Evolutionary conservation across 192 early-diverging fungal species (phyloP), one percentile per base, ranked within the genome.

Genomic region (Paraglomus brasilianum): DNA sequence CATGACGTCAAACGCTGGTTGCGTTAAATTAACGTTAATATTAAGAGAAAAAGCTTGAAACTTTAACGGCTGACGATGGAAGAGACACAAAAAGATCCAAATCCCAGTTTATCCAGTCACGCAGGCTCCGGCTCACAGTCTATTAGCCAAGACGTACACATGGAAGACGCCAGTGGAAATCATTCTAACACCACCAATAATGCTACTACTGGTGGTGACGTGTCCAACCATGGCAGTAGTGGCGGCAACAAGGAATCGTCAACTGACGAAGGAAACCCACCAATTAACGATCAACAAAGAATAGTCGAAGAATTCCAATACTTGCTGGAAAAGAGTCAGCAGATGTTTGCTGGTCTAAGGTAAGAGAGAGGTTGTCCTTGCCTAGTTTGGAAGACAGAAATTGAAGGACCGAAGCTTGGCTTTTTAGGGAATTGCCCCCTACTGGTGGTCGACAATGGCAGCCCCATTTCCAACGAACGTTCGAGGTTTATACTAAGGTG

Each of bases 281-380:
- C 19, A 19, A 5, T 36, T 44, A 65, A 65, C 19, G 38, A 65
- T 47, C n/a, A n/a, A n/a, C 62, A 65, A 48, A 65, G 46, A 14
- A 65, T 65, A 58, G 89, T 90, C 0, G 87, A 90, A 56, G 94
- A 98, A 76, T 98, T 96, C 66, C 91, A 94, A 63, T 97, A 95
- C 72, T 75, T 98, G 43, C 78, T 97, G 11, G 97, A 98, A 71
- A 98, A 97, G 78, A 94, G 92, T 69, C 97, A 98, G 75, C 94
- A 95, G 73, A 77, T 97, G 46, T 98, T 98, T 79, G 89, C 92
- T 17, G 97, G 95, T 0, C 76, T 98, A 21, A 86, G 91, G 91
- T 92, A 81, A 72, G 19, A 42, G 3, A 49, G 40, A 61, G 21
- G 5, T 41, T 60, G n/a, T n/a, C n/a, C n/a, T n/a, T n/a, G n/a